Base-by-base conservation (phyloP, 2,329 filamentous ascomycete genomes). In the Biscogniauxia mediterranea region DNA sequence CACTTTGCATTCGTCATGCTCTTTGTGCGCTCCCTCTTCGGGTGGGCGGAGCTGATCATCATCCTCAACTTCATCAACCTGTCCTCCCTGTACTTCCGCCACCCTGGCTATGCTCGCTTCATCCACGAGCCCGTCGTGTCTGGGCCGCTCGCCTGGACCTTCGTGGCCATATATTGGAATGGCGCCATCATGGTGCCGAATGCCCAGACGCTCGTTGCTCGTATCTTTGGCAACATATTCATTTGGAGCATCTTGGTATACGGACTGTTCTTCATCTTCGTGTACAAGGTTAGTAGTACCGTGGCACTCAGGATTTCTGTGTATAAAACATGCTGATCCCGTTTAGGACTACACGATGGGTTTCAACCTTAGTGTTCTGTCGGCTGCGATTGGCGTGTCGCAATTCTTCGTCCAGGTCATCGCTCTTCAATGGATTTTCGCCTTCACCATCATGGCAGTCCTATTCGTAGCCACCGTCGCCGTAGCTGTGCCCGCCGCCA, bases 401-500 rank as follows among this genome's bases (percentile, higher is more conserved):
- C 93, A 97, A 75, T 88, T 96, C 78, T 79, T 87, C 56, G 82
- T 84, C 70, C 87, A 92, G 73, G 76, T 89, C 61, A 81, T 96
- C 67, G 90, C 91, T 6, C 81, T 96, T 66, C 93, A 97, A 78
- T 96, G 92, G 92, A 94, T 96, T 76, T 96, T 96, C 74, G 90
- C 92, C 38, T 95, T 96, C 71, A 81, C 87, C 64, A 92, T 96
- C 74, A 93, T 94, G 82, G 85, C 82, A 0, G 73, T 91, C 25
- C 84, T 96, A 57, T 89, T 95, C 73, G 74, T 93, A 20, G 77
- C 85, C 19, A 92, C 90, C 1, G 70, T 91, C 2, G 76, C 83
- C 17, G 80, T 92, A 57, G 89, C 85, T 2, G 76, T 90, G 38
- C 89, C 89, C 0, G 83, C 83, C 21, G 81, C 87, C 71, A 81